Conservation (phyloP, 2,329 filamentous ascomycete genomes). For the Penicillium palitans region DNA sequence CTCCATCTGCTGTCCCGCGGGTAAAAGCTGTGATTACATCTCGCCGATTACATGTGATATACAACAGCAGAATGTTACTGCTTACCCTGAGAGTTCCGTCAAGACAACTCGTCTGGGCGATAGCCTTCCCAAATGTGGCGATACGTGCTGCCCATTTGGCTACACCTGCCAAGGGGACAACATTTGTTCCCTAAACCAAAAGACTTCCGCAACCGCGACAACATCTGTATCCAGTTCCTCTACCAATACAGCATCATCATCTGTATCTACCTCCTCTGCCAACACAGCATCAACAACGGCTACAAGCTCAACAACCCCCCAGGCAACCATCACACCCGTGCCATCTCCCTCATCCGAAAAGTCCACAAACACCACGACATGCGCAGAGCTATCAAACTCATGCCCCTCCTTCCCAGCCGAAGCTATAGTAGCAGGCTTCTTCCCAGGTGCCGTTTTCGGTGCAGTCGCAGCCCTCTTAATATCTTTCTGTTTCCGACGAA, state of each 20-base stretch:
- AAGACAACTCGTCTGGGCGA: slow-evolving; percentile 46
- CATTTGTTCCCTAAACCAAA: slow-evolving; percentile 31
- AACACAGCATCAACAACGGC: slow-evolving; percentile 16
- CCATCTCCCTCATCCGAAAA: slow-evolving; percentile 22
- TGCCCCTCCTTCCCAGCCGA: slow-evolving; percentile 44
- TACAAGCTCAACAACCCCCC: slow-evolving; percentile 19
- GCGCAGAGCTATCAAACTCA: slow-evolving; percentile 7
- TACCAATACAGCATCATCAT: slow-evolving; percentile 11
- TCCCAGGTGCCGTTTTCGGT: slow-evolving; percentile 48
- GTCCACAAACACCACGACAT: slow-evolving; percentile 13
- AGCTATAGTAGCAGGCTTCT: slow-evolving; percentile 48
- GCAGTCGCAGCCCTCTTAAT: slow-evolving; percentile 57
- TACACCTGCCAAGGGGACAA: slow-evolving; percentile 42
- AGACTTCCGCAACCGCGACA: slow-evolving; percentile 23
- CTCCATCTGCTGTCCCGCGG: slow-evolving; percentile 50
- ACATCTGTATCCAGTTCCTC: slow-evolving; percentile 9
- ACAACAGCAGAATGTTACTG: slow-evolving; percentile 42
- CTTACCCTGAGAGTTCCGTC: slow-evolving; percentile 39
- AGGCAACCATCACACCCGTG: slow-evolving; percentile 25
- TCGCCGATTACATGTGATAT: slow-evolving; percentile 47
- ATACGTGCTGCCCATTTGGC: slow-evolving; percentile 49
- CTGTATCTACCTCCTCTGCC: slow-evolving; percentile 4
- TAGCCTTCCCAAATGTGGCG: slow-evolving; percentile 44
- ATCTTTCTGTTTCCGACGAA: slow-evolving; percentile 37
- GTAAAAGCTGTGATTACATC: slow-evolving; percentile 44